Evolutionary conservation across 139 green algal genomes (phyloP).

Genomic region (Chlamydomonas sp.): DNA sequence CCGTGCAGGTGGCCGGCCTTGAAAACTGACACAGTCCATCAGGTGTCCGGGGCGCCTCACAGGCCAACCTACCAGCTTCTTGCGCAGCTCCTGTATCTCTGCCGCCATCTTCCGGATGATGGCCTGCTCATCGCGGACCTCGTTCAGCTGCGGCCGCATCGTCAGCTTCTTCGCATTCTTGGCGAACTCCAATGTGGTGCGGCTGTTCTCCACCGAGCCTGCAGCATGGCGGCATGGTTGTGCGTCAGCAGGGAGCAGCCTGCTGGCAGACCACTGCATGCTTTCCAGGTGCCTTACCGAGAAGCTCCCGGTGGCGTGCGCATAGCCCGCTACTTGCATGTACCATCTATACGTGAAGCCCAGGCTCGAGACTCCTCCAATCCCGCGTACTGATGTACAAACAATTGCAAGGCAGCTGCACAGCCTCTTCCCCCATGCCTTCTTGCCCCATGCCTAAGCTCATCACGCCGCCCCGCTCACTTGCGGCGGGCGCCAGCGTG

Average conservation of each 20-base stretch:
- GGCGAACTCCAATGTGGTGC: conserved; percentile 86
- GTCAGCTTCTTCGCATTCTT: conserved; percentile 89
- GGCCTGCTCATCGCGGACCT: conserved; percentile 61
- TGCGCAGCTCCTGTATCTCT: conserved; percentile 77
- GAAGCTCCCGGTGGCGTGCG: too few relatives aligned
- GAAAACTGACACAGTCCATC: too few relatives aligned
- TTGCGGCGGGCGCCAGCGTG: conserved; percentile 82
- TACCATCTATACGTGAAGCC: too few relatives aligned
- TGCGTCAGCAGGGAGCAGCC: not conserved
- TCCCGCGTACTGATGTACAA: too few relatives aligned
- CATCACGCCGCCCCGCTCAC: conserved; percentile 42
- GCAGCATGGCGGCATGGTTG: not conserved
- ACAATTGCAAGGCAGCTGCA: too few relatives aligned
- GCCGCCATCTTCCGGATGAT: conserved; percentile 81
- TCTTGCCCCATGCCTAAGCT: not conserved
- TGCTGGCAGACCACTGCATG: not conserved
- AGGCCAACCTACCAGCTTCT: conserved; percentile 49
- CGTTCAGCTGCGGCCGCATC: conserved; percentile 76
- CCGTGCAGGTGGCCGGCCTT: too few relatives aligned
- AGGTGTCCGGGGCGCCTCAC: too few relatives aligned
- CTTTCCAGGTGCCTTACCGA: not conserved
- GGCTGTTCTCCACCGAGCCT: conserved; percentile 77
- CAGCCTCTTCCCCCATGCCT: too few relatives aligned
- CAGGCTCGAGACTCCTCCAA: too few relatives aligned
- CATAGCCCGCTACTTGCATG: too few relatives aligned